Percentiles rank a stretch among this genome's conserved stretches.
Conservation (phyloP, 768 basidiomycete species). For the Fomitopsis pulvina region DNA sequence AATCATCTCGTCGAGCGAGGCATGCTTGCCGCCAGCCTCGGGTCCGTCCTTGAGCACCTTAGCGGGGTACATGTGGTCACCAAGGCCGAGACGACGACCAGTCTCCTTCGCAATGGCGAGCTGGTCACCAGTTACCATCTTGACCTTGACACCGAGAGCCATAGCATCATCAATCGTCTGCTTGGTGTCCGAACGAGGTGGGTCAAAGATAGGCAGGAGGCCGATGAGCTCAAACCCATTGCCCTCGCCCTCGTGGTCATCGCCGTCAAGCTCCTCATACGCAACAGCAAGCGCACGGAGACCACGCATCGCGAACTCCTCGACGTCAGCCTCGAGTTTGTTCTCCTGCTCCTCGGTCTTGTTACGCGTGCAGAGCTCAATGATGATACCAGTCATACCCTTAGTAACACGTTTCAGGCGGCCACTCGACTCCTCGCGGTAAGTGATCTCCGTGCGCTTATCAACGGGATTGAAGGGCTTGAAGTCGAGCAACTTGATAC, state of each 20-base stretch:
- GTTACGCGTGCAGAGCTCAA: conserved; percentile 95
- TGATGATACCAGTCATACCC: conserved; percentile 99
- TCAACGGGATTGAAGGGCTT: conserved; percentile 99
- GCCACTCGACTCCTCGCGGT: conserved; percentile 90
- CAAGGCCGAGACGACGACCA: conserved; percentile 93
- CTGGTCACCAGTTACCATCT: conserved; percentile 99
- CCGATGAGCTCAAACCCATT: conserved; percentile 98
- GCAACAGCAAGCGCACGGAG: conserved; percentile 97
- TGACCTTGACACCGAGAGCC: conserved; percentile 93
- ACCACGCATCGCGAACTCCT: conserved; percentile 93
- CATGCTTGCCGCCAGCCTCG: conserved; percentile 76
- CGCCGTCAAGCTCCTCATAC: conserved; percentile 84
- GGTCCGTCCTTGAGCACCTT: conserved; percentile 99
- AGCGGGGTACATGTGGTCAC: conserved; percentile 99
- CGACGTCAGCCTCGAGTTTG: conserved; percentile 88
- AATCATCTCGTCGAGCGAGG: conserved; percentile 93
- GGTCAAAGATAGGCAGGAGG: conserved; percentile 95
- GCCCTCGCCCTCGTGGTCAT: conserved; percentile 80
- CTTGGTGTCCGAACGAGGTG: conserved; percentile 97
- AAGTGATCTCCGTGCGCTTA: conserved; percentile 99
- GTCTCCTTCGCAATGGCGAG: conserved; percentile 99
- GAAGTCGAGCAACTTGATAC: conserved; percentile 96
- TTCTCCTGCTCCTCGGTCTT: conserved; percentile 92
- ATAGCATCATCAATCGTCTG: conserved; percentile 98
- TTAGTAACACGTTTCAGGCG: conserved; percentile 98